A percentile compares a stretch with the other conserved stretches of the same genome.
Evolutionary conservation across 495 filamentous ascomycete genomes (phyloP).

Genomic region (Hyphodiscus hymeniophilus): DNA sequence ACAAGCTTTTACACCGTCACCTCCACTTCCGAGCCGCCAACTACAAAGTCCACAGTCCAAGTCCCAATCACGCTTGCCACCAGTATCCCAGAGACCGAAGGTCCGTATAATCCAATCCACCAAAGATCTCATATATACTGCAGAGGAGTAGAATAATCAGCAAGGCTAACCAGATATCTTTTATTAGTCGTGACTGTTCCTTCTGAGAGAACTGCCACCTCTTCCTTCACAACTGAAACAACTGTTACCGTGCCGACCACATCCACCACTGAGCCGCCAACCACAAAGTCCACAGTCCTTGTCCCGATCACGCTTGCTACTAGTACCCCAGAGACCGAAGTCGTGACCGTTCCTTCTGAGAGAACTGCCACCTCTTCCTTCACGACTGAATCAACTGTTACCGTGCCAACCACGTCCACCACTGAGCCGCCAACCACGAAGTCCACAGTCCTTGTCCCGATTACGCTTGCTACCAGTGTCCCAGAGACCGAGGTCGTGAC

Average conservation of each 20-base stretch:
- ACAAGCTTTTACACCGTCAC: constrained; percentile 14
- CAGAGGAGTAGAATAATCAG: too few relatives aligned
- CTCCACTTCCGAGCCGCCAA: constrained; percentile 15
- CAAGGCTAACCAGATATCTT: too few relatives aligned
- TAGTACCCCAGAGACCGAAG: neutral
- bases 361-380: too few relatives aligned
- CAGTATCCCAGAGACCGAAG: neutral
- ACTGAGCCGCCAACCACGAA: constrained; percentile 19
- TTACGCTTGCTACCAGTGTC: constrained; percentile 10
- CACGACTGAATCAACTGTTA: too few relatives aligned
- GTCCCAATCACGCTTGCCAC: constrained; percentile 14
- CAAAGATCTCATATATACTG: too few relatives aligned
- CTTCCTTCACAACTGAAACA: too few relatives aligned
- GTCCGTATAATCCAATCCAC: neutral
- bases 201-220: too few relatives aligned
- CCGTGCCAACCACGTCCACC: too few relatives aligned
- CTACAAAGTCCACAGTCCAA: constrained; percentile 14
- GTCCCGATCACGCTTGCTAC: constrained; percentile 13
- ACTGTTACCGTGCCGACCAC: too few relatives aligned
- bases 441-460: constrained; percentile 11
- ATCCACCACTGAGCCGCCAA: too few relatives aligned
- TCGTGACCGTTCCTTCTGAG: too few relatives aligned
- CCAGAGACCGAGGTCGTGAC: neutral
- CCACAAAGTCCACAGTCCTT: constrained; percentile 13
- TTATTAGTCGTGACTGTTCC: too few relatives aligned